Percentiles rank a stretch among this genome's conserved stretches.
Evolutionary conservation across 306 rosid genomes (phyloP).

Genomic region (Bauhinia variegata): DNA sequence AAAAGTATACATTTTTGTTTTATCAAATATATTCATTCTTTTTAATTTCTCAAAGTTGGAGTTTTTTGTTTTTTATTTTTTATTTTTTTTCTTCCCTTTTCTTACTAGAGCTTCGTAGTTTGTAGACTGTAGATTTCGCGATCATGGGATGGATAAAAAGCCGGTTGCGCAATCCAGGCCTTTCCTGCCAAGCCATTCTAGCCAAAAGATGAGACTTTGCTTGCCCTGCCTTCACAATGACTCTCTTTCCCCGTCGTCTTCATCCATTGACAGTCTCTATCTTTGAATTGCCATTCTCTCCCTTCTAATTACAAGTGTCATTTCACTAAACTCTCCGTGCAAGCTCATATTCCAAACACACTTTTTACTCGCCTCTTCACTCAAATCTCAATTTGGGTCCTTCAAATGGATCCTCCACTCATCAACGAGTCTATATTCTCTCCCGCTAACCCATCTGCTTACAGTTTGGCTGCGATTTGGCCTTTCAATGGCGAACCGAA

Average conservation of each 20-base stretch:
- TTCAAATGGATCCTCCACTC: conserved; percentile 75
- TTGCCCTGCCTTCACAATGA: no score
- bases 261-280: not conserved
- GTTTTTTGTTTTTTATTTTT: no score
- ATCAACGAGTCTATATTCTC: conserved; percentile 80
- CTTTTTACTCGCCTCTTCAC: not conserved
- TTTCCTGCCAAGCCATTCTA: not conserved
- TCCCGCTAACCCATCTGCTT: conserved; percentile 69
- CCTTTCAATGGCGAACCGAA: conserved; percentile 48
- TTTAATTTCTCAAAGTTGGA: no score
- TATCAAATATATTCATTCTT: no score
- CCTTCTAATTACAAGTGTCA: conserved; percentile 26
- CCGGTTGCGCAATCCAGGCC: not conserved
- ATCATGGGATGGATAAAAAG: not conserved
- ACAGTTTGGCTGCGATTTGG: conserved; percentile 85
- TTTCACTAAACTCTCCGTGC: not conserved
- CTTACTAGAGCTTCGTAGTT: not conserved
- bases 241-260: not conserved
- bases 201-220: conserved; percentile 24
- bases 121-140: not conserved
- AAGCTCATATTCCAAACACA: not conserved
- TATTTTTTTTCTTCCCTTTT: no score
- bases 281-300: conserved; percentile 11
- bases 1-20: no score
- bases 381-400: not conserved